A percentile compares a stretch with the other conserved stretches of the same genome.
phyloP scores from a whole-genome alignment of 2,329 filamentous ascomycete genomes.

The Pseudogymnoascus sp. region DNA sequence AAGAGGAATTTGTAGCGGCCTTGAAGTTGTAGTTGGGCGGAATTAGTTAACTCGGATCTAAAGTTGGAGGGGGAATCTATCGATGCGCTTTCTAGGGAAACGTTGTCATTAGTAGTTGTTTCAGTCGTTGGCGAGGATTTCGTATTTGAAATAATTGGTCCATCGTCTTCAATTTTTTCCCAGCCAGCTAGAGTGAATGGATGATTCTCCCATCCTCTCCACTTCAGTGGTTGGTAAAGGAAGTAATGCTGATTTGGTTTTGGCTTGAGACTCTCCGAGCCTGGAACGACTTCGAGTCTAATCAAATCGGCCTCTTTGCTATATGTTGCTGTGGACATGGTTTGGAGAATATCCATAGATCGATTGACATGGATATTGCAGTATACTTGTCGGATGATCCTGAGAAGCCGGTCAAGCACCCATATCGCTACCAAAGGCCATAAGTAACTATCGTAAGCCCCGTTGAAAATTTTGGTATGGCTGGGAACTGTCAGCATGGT shows the following conservation, averaged over 20 bases:
- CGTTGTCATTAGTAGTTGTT: neutral
- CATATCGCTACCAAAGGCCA: constrained; percentile 43
- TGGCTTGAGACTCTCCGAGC: constrained; percentile 28
- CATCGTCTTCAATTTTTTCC: constrained; percentile 3
- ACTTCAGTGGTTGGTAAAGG: constrained; percentile 38
- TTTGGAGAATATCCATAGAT: constrained; percentile 26
- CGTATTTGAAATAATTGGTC: neutral
- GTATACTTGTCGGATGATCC: constrained; percentile 35
- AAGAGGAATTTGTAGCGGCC: constrained; percentile 36
- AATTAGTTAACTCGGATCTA: neutral
- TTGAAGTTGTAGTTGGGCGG: neutral
- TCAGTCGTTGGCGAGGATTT: neutral
- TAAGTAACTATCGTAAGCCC: constrained; percentile 43
- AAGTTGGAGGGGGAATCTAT: neutral
- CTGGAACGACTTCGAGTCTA: constrained; percentile 37
- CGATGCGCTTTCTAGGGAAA: neutral
- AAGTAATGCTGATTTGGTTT: constrained; percentile 43
- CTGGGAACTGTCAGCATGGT: constrained; percentile 25
- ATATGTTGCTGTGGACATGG: constrained; percentile 36
- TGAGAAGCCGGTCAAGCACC: constrained; percentile 39
- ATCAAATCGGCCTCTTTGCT: constrained; percentile 38
- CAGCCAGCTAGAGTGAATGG: constrained; percentile 39
- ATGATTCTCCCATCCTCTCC: constrained; percentile 43
- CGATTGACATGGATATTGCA: constrained; percentile 35
- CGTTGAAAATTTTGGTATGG: constrained; percentile 39